A percentile compares a stretch with the other conserved stretches of the same genome.
These are phyloP conservation scores for Thermothelomyces thermophilus DNA, from an alignment of 2,329 filamentous ascomycete species.

Conservation along the genomic window DNA sequence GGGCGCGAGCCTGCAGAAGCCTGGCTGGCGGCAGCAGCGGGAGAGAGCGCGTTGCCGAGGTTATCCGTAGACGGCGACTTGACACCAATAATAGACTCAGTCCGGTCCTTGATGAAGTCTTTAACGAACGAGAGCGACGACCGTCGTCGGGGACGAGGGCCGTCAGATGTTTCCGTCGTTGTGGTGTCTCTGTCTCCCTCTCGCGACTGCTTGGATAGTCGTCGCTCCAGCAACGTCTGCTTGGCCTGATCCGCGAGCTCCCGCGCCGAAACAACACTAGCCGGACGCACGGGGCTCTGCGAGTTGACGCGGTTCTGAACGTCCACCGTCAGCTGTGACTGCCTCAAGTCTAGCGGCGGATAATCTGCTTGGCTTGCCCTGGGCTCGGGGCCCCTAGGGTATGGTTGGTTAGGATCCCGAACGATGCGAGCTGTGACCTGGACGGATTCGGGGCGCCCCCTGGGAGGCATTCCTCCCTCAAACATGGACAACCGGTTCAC, in stretches of 20 bases:
- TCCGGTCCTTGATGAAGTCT: constrained; percentile 55
- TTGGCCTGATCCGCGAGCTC: constrained; percentile 23
- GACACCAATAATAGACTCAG: constrained; percentile 40
- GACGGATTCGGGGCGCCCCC: constrained; percentile 63
- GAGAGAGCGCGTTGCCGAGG: constrained; percentile 20
- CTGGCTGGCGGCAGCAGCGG: constrained; percentile 16
- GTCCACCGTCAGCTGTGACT: constrained; percentile 54
- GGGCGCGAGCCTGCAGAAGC: constrained; percentile 32
- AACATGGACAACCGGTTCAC: constrained; percentile 52
- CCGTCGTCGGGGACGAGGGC: constrained; percentile 36
- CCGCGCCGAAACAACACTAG: constrained; percentile 24
- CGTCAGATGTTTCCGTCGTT: constrained; percentile 25
- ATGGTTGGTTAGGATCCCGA: constrained; percentile 50
- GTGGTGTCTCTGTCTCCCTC: constrained; percentile 27
- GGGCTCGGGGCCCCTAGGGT: constrained; percentile 36
- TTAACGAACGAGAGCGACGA: constrained; percentile 55
- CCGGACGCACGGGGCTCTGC: constrained; percentile 26
- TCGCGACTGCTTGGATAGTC: constrained; percentile 37
- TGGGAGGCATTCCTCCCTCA: constrained; percentile 39
- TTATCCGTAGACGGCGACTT: constrained; percentile 44
- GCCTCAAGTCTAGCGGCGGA: constrained; percentile 46
- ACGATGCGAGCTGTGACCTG: constrained; percentile 83
- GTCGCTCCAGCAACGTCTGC: constrained; percentile 43
- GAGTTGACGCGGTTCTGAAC: constrained; percentile 39
- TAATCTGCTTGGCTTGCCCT: constrained; percentile 40